Evolutionary conservation across 139 green algal species (phyloP), one percentile per base, ranked within the genome.

Genomic region (Medakamo hakoo): DNA sequence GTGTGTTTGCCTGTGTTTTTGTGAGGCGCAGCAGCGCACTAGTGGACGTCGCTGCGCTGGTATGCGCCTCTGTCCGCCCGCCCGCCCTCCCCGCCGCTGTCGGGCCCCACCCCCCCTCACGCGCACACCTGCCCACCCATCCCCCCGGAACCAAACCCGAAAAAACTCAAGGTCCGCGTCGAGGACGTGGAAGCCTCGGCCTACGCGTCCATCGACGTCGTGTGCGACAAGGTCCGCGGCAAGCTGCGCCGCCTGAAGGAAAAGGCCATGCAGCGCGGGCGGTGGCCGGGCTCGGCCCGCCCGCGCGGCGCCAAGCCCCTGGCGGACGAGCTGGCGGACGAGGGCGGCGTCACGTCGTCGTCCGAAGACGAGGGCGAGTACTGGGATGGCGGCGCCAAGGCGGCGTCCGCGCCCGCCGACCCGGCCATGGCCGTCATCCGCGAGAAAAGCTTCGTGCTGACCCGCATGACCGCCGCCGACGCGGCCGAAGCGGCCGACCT

Each of bases 171-270:
- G 55, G 55, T 63, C 27, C 69, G 79, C 14, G 79, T 82, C 24
- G 81, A 88, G 67, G 80, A 87, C 59, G 28, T 62, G 0, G 83
- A 86, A 63, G 31, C 30, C 23, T 22, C 30, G 4, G 20, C 27
- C 0, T 70, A 88, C 64, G 83, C 83, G 21, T 68, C 68, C 63
- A 87, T 90, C 40, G 83, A 90, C 69, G 30, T 86, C 3, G 83
- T 86, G 5, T 81, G 65, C 60, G 81, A 88, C 61, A 86, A 83
- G 71, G 63, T 76, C 1, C 16, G 57, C 67, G 40, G 52, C 30
- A 86, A 84, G 74, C 68, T 87, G 48, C 48, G 30, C 0, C 48
- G 57, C 25, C 40, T 69, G n/a, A 70, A 71, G 29, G 68, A 69
- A 56, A 68, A 76, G 30, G 71, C 71, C 1, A 72, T 76, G 31